Evolutionary conservation across 495 filamentous ascomycete species (phyloP).

Genomic region (Penicillium macrosclerotiorum): DNA sequence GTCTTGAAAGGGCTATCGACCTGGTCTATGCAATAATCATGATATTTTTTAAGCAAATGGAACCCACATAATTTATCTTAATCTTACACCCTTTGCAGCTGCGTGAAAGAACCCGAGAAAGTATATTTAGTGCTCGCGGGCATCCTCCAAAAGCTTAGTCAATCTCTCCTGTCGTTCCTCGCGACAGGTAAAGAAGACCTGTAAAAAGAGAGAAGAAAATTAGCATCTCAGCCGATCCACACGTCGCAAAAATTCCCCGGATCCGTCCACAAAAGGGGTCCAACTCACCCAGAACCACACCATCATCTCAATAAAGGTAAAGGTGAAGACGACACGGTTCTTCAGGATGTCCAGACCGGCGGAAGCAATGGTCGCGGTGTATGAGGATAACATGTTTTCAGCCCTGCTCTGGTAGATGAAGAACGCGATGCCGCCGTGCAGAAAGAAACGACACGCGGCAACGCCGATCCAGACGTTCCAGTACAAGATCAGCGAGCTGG

Average conservation of each 20-base stretch:
- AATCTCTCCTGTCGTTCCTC: slow-evolving; percentile 44
- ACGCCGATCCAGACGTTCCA: slow-evolving; percentile 77
- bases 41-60: slow-evolving; percentile 4
- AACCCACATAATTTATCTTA: slow-evolving; percentile 4
- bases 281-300: slow-evolving; percentile 77
- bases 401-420: slow-evolving; percentile 65
- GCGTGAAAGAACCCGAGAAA: neutral
- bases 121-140: slow-evolving; percentile 14
- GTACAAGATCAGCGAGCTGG: slow-evolving; percentile 38
- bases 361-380: slow-evolving; percentile 22
- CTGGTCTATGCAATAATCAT: slow-evolving; percentile 8
- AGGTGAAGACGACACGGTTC: slow-evolving; percentile 79
- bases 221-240: neutral
- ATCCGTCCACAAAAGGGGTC: neutral
- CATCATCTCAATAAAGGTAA: slow-evolving; percentile 79
- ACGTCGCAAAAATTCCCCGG: neutral
- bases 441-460: slow-evolving; percentile 61
- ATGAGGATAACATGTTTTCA: slow-evolving; percentile 30
- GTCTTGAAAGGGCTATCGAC: slow-evolving; percentile 1
- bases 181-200: slow-evolving; percentile 43
- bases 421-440: slow-evolving; percentile 64
- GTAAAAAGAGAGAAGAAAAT: slow-evolving; percentile 53
- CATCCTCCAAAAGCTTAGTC: slow-evolving; percentile 35
- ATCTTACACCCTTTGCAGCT: slow-evolving; percentile 8
- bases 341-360: slow-evolving; percentile 59